Base-by-base conservation (phyloP, 1,284 basidiomycete species). In the Cutaneotrichosporon sp. region DNA sequence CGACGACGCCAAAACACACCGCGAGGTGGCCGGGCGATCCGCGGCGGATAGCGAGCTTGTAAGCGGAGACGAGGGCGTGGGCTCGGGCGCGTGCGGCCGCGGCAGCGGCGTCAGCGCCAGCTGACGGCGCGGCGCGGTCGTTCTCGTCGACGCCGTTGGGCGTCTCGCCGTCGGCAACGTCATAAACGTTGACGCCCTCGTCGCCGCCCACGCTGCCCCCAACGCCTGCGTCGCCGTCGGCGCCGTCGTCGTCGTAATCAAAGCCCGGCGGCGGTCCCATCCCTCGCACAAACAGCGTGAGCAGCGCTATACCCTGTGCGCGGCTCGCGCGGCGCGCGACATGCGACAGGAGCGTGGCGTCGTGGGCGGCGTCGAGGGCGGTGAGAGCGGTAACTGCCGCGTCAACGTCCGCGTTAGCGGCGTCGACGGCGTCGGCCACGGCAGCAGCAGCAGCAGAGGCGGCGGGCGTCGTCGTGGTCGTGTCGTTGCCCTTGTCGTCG, bases 301-400 rank as follows among this genome's bases (percentile, higher is more conserved):
- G 81, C 36, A 97, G 81, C 1, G 94, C 96, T 8, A 90, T 85
- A 0, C 96, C 94, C 73, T 99, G 96, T 2, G 92, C 82, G 57
- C 83, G 86, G 17, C 89, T 93, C 17, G 94, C 91, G 15, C 96
- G 80, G 26, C 88, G 79, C 2, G 88, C 81, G 55, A 96, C 86
- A 68, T 94, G 89, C 65, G 93, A 97, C 41, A 97, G 81, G 1
- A 88, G 86, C 79, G 89, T 88, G 9, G 83, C 73, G 49, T 97
- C 89, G 73, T 92, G 92, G 20, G 87, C 77, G 12, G 80, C 77
- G 65, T 97, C 93, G 22, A 94, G 74, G 15, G 76, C 73, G 3
- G 68, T 59, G 26, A 92, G 76, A n/a, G n/a, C n/a, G n/a, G n/a
- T n/a, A n/a, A n/a, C n/a, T n/a, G n/a, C n/a, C n/a, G n/a, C 1